phyloP scores from a whole-genome alignment of 129 eudicot species.

The Sambucus nigra region DNA sequence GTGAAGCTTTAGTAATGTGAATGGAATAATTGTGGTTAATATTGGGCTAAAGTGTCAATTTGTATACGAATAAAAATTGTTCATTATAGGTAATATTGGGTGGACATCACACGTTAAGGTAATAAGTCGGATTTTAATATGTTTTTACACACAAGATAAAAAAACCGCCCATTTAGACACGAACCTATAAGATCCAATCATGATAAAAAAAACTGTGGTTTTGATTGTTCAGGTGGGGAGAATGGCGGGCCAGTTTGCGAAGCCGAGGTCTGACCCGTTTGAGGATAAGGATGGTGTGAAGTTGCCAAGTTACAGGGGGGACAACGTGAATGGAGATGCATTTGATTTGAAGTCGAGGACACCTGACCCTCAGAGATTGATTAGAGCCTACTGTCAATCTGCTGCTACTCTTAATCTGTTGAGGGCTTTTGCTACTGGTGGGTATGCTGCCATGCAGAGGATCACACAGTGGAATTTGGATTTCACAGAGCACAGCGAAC shows the following conservation, averaged over 20 bases:
- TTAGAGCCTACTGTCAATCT: conserved; percentile 82
- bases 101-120: too few relatives aligned
- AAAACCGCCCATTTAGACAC: too few relatives aligned
- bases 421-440: conserved; percentile 93
- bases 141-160: too few relatives aligned
- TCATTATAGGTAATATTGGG: too few relatives aligned
- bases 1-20: too few relatives aligned
- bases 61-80: too few relatives aligned
- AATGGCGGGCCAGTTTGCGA: conserved; percentile 93
- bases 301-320: conserved; percentile 85
- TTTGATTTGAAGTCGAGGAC: conserved; percentile 60
- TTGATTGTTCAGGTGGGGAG: conserved; percentile 91
- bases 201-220: too few relatives aligned
- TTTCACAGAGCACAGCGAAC: conserved; percentile 70
- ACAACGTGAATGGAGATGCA: conserved; percentile 71
- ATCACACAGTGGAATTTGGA: conserved; percentile 81
- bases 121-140: too few relatives aligned
- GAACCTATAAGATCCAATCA: too few relatives aligned
- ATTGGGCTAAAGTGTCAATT: too few relatives aligned
- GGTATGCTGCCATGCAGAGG: conserved; percentile 89
- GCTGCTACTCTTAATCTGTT: conserved; percentile 76
- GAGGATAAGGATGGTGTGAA: conserved; percentile 82
- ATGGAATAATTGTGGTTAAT: too few relatives aligned
- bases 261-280: conserved; percentile 69
- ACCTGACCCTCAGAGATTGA: conserved; percentile 85